Evolutionary conservation across 2,329 filamentous ascomycete species (phyloP).

Genomic region (Cucurbitaria berberidis): DNA sequence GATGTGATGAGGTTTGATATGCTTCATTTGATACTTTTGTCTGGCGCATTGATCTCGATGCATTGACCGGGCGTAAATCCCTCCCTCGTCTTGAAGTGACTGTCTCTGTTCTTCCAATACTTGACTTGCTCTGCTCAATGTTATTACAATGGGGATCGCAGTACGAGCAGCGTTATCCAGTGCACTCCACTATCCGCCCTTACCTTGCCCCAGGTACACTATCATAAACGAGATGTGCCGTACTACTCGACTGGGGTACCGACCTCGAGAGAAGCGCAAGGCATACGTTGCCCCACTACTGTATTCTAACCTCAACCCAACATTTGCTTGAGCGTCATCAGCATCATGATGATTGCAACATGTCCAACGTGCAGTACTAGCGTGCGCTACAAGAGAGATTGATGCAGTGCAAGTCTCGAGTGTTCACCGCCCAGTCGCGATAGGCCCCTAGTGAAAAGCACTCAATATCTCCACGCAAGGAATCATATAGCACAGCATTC

Average conservation of each 20-base stretch:
- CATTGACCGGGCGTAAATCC: too few species aligned
- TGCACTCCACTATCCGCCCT: neutral
- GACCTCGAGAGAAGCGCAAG: neutral
- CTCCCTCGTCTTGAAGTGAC: too few species aligned
- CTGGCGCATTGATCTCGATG: too few species aligned
- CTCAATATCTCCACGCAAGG: constrained; percentile 8
- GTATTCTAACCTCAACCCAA: neutral
- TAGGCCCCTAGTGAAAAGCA: neutral
- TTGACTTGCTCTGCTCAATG: neutral
- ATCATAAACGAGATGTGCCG: constrained; percentile 11
- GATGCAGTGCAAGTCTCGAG: neutral
- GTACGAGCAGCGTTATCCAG: neutral
- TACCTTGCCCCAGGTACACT: constrained; percentile 9
- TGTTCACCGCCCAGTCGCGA: neutral
- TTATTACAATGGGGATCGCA: neutral
- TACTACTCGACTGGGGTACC: constrained; percentile 7
- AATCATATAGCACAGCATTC: neutral
- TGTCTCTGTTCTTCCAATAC: too few species aligned
- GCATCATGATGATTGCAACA: neutral
- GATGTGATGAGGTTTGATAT: neutral
- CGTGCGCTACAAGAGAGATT: neutral
- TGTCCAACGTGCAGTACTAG: neutral
- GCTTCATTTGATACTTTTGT: neutral
- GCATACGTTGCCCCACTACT: constrained; percentile 1
- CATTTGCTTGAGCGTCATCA: neutral